Evolutionary conservation across 2,329 filamentous ascomycete species (phyloP).

Genomic region (Scortechinia acanthostroma): DNA sequence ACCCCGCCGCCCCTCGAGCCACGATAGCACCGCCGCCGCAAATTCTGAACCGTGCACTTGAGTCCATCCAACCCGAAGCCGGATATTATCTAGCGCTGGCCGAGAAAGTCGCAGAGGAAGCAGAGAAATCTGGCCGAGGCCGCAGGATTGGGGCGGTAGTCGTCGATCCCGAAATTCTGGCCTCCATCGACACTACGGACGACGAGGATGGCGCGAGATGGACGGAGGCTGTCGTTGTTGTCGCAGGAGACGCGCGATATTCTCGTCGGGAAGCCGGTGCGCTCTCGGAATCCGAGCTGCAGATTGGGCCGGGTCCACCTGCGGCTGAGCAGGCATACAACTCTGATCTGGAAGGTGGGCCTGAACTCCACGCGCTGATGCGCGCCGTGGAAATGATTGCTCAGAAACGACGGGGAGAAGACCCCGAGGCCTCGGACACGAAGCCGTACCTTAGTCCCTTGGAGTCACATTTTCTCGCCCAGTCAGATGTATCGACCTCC

Average conservation of each 20-base stretch:
- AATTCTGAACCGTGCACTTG: conserved; percentile 18
- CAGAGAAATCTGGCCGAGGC: conserved; percentile 21
- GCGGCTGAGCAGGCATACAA: conserved; percentile 9
- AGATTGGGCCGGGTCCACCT: conserved; percentile 11
- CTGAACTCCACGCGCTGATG: not conserved
- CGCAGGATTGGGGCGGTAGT: conserved; percentile 30
- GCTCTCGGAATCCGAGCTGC: conserved; percentile 11
- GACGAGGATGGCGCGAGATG: conserved; percentile 7
- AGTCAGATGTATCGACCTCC: not conserved
- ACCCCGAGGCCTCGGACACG: not conserved
- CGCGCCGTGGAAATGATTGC: not conserved
- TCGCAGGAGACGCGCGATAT: conserved; percentile 32
- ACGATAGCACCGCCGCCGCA: conserved; percentile 28
- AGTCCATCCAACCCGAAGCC: conserved; percentile 22
- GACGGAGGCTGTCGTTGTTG: conserved; percentile 27
- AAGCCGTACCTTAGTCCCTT: not conserved
- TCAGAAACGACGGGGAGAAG: not conserved
- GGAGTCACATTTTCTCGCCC: not conserved
- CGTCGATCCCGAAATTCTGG: conserved; percentile 24
- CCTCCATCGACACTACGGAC: not conserved
- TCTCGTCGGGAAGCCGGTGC: conserved; percentile 14
- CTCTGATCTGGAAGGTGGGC: not conserved
- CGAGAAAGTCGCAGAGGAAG: conserved; percentile 23
- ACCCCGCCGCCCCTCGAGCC: conserved; percentile 29
- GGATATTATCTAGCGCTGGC: conserved; percentile 28